Evolutionary conservation across 225 moss, liverwort and hornwort species (phyloP).

Genomic region (Takakia lepidozioides): DNA sequence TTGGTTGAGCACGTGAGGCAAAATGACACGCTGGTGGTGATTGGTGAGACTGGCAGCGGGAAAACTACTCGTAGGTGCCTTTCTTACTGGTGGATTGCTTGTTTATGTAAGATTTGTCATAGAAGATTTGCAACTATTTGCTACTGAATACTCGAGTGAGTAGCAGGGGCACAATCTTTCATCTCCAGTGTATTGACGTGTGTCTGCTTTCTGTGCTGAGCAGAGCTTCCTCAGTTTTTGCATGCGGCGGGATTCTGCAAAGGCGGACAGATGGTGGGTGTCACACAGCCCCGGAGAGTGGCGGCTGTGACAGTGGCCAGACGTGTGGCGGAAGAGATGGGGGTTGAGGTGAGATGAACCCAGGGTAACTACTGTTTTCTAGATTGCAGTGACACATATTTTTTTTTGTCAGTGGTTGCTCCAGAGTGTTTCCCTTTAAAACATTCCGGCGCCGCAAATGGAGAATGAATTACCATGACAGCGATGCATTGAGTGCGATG

Average conservation of each 20-base stretch:
- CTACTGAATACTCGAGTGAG: background rate
- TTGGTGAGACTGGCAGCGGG: slow-evolving; percentile 96
- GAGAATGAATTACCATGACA: too few species aligned
- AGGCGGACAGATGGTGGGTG: slow-evolving; percentile 62
- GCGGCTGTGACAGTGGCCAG: slow-evolving; percentile 94
- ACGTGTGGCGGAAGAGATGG: slow-evolving; percentile 95
- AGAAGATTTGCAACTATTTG: background rate
- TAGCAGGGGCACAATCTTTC: background rate
- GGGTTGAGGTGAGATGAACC: slow-evolving; percentile 47
- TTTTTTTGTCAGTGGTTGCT: background rate
- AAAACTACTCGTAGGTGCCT: slow-evolving; percentile 87
- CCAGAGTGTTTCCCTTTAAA: too few species aligned
- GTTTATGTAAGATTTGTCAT: background rate
- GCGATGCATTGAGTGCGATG: too few species aligned
- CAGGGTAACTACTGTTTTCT: too few species aligned
- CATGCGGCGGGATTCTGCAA: slow-evolving; percentile 76
- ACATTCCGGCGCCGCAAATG: too few species aligned
- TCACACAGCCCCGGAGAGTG: slow-evolving; percentile 94
- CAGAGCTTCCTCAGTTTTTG: slow-evolving; percentile 75
- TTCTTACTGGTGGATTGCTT: background rate
- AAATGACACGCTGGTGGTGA: slow-evolving; percentile 76
- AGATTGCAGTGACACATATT: background rate
- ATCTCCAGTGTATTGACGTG: background rate
- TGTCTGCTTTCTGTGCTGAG: slow-evolving; percentile 5
- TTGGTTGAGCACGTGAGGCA: slow-evolving; percentile 66